A percentile compares a stretch with the other conserved stretches of the same genome.
These are phyloP conservation scores for Hypoxylon sp. DNA, from an alignment of 2,329 filamentous ascomycete genomes.

Conservation along the genomic window DNA sequence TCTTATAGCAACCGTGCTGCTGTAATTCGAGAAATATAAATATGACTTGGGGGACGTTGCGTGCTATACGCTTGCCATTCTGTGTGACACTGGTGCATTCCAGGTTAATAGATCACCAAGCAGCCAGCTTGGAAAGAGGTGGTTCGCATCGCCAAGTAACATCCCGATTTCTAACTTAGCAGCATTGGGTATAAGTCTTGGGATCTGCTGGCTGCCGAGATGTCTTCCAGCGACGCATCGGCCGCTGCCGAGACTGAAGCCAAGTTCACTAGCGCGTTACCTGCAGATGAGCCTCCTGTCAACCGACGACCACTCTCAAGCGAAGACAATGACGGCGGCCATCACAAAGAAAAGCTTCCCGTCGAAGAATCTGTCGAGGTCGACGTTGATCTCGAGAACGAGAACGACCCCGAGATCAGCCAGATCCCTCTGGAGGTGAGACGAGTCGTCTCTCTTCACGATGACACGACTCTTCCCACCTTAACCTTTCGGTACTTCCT, in stretches of 20 bases:
- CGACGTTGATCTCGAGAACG: constrained; percentile 53
- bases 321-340: constrained; percentile 8
- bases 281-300: constrained; percentile 34
- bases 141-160: constrained; percentile 8
- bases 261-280: constrained; percentile 40
- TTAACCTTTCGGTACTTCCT: constrained; percentile 73
- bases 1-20: not conserved
- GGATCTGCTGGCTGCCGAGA: constrained; percentile 30
- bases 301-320: constrained; percentile 25
- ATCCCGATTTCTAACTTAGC: constrained; percentile 4
- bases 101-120: constrained; percentile 8
- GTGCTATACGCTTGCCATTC: constrained; percentile 3
- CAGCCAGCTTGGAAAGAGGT: constrained; percentile 9
- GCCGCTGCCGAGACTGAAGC: constrained; percentile 35
- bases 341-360: constrained; percentile 41
- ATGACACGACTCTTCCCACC: constrained; percentile 69
- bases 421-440: constrained; percentile 70
- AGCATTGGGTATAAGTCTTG: constrained; percentile 17
- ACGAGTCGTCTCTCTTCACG: constrained; percentile 69
- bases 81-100: constrained; percentile 15
- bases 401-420: constrained; percentile 66
- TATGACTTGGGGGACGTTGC: not conserved
- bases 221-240: constrained; percentile 35
- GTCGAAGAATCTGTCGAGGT: constrained; percentile 48
- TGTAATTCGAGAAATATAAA: constrained; percentile 1